These are phyloP conservation scores for Fusarium sp. DNA, from an alignment of 2,329 filamentous ascomycete species.

Conservation along the genomic window DNA sequence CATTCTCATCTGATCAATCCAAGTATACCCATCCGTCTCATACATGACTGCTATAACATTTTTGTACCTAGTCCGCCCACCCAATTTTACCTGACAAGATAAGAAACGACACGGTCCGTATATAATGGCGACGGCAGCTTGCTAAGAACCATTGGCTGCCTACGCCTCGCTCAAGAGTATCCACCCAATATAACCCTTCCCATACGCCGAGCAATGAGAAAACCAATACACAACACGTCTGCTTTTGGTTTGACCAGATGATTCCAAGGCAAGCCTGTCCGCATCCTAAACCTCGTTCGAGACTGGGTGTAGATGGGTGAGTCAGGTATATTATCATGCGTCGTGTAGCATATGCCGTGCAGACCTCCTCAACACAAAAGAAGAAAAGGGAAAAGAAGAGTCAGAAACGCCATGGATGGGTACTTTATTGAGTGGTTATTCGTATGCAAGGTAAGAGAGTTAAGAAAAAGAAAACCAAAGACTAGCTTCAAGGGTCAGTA, in stretches of 20 bases:
- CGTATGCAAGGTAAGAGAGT: constrained; percentile 22
- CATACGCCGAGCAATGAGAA: constrained; percentile 34
- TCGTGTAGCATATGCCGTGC: constrained; percentile 19
- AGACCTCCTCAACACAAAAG: constrained; percentile 4
- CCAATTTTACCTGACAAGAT: constrained; percentile 16
- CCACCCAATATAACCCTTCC: constrained; percentile 30
- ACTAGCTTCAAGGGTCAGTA: constrained; percentile 28
- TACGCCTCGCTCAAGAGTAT: constrained; percentile 12
- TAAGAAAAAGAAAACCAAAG: constrained; percentile 25
- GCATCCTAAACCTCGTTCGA: not conserved
- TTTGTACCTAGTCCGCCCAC: constrained; percentile 4
- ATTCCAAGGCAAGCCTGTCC: constrained; percentile 5
- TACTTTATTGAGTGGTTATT: constrained; percentile 18
- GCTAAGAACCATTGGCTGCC: not conserved
- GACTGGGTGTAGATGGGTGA: constrained; percentile 1
- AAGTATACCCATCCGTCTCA: constrained; percentile 25
- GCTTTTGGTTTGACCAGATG: constrained; percentile 43
- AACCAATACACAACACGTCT: constrained; percentile 33
- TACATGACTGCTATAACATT: constrained; percentile 5
- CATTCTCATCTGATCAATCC: constrained; percentile 28
- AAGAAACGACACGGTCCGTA: constrained; percentile 20
- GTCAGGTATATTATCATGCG: constrained; percentile 12
- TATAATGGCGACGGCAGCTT: constrained; percentile 21
- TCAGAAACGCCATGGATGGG: constrained; percentile 31
- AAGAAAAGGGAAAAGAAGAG: constrained; percentile 29